Conservation (phyloP, 106 monocot species). For the Platanthera zijinensis region DNA sequence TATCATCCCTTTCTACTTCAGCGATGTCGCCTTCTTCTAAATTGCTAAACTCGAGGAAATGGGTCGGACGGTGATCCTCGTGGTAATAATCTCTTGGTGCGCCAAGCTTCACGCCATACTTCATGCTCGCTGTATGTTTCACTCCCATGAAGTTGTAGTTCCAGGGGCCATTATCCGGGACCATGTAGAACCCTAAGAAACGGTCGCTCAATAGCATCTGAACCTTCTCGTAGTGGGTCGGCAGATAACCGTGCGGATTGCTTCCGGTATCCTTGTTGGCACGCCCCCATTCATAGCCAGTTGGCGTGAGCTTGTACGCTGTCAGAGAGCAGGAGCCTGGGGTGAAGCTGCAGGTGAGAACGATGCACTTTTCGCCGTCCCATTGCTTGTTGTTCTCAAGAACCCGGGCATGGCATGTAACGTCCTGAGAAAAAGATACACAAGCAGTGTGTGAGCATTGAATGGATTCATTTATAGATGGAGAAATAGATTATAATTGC, state of each 20-base stretch:
- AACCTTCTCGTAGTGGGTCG: slow-evolving; percentile 98
- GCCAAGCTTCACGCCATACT: slow-evolving; percentile 80
- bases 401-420: slow-evolving; percentile 77
- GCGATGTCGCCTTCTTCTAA: slow-evolving; percentile 75
- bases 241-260: slow-evolving; percentile 97
- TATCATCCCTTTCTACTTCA: slow-evolving; percentile 85
- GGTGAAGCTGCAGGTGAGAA: slow-evolving; percentile 94
- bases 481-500: too few species aligned
- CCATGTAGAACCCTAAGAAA: slow-evolving; percentile 99
- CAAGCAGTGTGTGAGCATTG: too few species aligned
- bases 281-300: slow-evolving; percentile 98
- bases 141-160: slow-evolving; percentile 99
- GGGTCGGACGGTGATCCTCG: slow-evolving; percentile 92
- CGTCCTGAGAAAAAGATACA: slow-evolving; percentile 46
- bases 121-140: slow-evolving; percentile 87
- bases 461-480: too few species aligned
- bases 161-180: slow-evolving; percentile 94
- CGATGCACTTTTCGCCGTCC: slow-evolving; percentile 98
- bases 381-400: slow-evolving; percentile 98
- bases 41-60: slow-evolving; percentile 95
- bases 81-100: slow-evolving; percentile 85
- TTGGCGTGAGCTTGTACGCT: slow-evolving; percentile 93
- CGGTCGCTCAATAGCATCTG: slow-evolving; percentile 99
- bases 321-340: slow-evolving; percentile 99
- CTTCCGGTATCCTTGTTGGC: slow-evolving; percentile 98